Percentiles rank a stretch among this genome's conserved stretches.
These are phyloP conservation scores for Cadophora sp. DNA, from an alignment of 2,329 filamentous ascomycete genomes.

Conservation along the genomic window DNA sequence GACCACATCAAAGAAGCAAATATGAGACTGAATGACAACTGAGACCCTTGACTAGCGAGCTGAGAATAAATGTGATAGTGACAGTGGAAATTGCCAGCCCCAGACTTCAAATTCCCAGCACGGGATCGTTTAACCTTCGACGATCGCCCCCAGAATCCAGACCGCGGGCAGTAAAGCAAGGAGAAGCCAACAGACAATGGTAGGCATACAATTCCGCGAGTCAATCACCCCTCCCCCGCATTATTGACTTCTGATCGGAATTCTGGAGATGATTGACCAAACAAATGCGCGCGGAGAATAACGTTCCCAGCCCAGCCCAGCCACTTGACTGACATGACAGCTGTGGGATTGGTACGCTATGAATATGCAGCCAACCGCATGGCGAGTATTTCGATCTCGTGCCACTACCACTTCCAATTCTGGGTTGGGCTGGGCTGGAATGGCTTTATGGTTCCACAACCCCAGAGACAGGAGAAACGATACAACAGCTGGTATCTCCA, in stretches of 20 bases:
- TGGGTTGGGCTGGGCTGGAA: not conserved
- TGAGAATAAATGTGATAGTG: conserved; percentile 6
- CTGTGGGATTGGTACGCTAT: not conserved
- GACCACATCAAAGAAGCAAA: conserved; percentile 9
- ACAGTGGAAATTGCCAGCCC: conserved; percentile 17
- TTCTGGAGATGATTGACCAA: conserved; percentile 26
- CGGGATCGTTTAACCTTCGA: not conserved
- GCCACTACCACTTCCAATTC: not conserved
- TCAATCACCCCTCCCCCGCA: conserved; percentile 23
- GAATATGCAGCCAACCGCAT: conserved; percentile 26
- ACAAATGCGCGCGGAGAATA: conserved; percentile 23
- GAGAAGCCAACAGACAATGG: not conserved
- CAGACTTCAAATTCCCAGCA: not conserved
- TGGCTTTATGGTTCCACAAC: not conserved
- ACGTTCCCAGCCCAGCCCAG: not conserved
- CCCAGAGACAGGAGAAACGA: not conserved
- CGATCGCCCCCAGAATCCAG: not conserved
- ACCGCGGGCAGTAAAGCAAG: not conserved
- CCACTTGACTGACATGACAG: conserved; percentile 2
- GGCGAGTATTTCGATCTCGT: conserved; percentile 18
- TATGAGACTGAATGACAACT: conserved; percentile 5
- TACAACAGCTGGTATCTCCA: conserved; percentile 16
- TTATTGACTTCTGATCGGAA: conserved; percentile 21
- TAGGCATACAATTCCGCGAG: conserved; percentile 4
- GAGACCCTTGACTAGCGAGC: not conserved